Evolutionary conservation across 2,329 filamentous ascomycete species (phyloP).

Genomic region (Emmonsiellopsis sp.): DNA sequence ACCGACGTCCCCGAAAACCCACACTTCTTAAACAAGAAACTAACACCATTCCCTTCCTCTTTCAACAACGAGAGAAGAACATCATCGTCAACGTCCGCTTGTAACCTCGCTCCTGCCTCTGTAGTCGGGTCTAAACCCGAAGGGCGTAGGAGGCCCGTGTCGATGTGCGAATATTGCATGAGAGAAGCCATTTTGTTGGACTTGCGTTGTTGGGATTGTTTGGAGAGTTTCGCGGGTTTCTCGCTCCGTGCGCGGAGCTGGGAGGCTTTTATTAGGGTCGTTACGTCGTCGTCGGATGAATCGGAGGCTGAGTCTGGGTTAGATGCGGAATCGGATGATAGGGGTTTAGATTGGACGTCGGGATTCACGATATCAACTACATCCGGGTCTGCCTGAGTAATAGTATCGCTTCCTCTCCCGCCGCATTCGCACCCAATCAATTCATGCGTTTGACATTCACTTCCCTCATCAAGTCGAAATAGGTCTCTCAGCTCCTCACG

Average conservation of each 20-base stretch:
- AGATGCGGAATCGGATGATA: too few species aligned
- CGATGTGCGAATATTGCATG: constrained; percentile 34
- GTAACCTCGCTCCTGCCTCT: constrained; percentile 1
- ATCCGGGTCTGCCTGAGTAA: neutral
- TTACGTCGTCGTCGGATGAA: constrained; percentile 20
- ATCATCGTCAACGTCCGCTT: constrained; percentile 13
- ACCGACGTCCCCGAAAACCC: constrained; percentile 2
- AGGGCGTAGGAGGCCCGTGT: constrained; percentile 22
- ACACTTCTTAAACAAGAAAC: constrained; percentile 31
- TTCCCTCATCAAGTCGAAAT: constrained; percentile 54
- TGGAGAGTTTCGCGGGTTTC: constrained; percentile 21
- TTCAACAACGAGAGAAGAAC: constrained; percentile 24
- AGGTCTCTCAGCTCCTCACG: constrained; percentile 57
- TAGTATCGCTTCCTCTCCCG: constrained; percentile 37
- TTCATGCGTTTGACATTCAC: constrained; percentile 58
- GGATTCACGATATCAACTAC: neutral
- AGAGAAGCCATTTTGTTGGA: constrained; percentile 34
- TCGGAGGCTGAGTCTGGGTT: constrained; percentile 9
- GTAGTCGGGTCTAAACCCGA: constrained; percentile 4
- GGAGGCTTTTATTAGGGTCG: constrained; percentile 30
- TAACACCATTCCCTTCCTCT: constrained; percentile 30
- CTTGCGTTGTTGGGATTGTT: constrained; percentile 16
- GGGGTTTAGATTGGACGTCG: neutral
- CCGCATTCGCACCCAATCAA: constrained; percentile 54
- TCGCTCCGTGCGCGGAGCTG: constrained; percentile 21